Evolutionary conservation across 768 basidiomycete genomes (phyloP).

Genomic region (Lyophyllum semitale): DNA sequence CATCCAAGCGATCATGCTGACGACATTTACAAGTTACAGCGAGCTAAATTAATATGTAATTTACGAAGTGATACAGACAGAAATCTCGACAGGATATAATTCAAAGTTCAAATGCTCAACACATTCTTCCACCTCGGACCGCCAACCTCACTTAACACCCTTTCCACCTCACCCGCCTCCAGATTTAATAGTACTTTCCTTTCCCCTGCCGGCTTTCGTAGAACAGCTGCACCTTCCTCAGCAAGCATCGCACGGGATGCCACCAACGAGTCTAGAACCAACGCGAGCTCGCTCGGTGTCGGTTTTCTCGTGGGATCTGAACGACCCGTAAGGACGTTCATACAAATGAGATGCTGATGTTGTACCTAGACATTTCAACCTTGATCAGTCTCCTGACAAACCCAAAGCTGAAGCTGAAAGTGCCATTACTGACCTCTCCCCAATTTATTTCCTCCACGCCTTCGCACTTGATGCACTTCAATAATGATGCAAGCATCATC

Average conservation of each 20-base stretch:
- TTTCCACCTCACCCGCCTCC: conserved; percentile 82
- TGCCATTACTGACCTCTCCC: conserved; percentile 55
- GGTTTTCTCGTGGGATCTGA: conserved; percentile 63
- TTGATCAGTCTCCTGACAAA: neutral
- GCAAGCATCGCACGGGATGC: conserved; percentile 77
- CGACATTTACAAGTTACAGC: too few species aligned
- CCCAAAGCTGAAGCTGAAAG: neutral
- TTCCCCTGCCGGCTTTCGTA: conserved; percentile 63
- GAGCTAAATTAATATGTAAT: too few species aligned
- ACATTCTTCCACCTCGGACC: conserved; percentile 66
- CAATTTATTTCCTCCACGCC: conserved; percentile 89
- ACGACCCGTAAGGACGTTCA: conserved; percentile 59
- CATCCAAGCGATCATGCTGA: too few species aligned
- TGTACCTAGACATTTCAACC: conserved; percentile 45
- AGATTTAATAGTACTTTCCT: conserved; percentile 79
- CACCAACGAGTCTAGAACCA: conserved; percentile 75
- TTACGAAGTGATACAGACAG: too few species aligned
- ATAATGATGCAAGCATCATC: conserved; percentile 80
- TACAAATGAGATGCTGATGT: conserved; percentile 74
- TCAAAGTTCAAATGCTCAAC: conserved; percentile 27
- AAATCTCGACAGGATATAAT: too few species aligned
- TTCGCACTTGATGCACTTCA: conserved; percentile 80
- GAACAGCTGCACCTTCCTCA: conserved; percentile 58
- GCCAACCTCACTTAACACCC: conserved; percentile 82
- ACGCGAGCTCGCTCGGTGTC: conserved; percentile 58